Percentiles rank a stretch among this genome's conserved stretches.
Evolutionary conservation across 1,139 yeast genomes (phyloP).

Genomic region (Yamadazyma aaseri): DNA sequence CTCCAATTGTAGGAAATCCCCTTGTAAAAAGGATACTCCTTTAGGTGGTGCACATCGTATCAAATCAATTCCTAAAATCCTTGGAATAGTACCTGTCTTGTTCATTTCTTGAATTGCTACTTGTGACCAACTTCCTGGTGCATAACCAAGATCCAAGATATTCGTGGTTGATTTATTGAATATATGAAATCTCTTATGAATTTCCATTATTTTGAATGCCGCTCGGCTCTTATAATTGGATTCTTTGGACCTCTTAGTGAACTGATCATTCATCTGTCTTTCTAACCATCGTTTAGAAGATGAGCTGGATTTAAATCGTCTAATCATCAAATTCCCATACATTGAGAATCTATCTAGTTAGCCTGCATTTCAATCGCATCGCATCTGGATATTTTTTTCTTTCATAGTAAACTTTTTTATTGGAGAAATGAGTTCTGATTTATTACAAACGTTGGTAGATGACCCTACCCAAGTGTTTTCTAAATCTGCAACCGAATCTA

Average conservation of each 20-base stretch:
- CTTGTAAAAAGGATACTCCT: slow-evolving; percentile 41
- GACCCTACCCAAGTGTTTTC: slow-evolving; percentile 17
- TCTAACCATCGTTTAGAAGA: slow-evolving; percentile 63
- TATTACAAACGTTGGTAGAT: slow-evolving; percentile 16
- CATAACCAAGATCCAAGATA: slow-evolving; percentile 70
- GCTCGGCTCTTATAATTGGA: slow-evolving; percentile 78
- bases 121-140: slow-evolving; percentile 54
- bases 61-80: slow-evolving; percentile 42
- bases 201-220: slow-evolving; percentile 77
- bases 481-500: slow-evolving; percentile 7
- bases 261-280: slow-evolving; percentile 65
- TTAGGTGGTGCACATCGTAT: slow-evolving; percentile 38
- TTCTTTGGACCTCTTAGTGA: slow-evolving; percentile 62
- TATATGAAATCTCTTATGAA: slow-evolving; percentile 61
- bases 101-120: slow-evolving; percentile 32
- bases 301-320: slow-evolving; percentile 26
- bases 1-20: slow-evolving; percentile 35
- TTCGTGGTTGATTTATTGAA: slow-evolving; percentile 50
- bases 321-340: slow-evolving; percentile 2
- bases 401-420: slow-evolving; percentile 1
- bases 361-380: slow-evolving; percentile 12
- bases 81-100: slow-evolving; percentile 8
- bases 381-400: slow-evolving; percentile 13
- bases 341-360: neutral
- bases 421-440: slow-evolving; percentile 14